Evolutionary conservation across 1,284 basidiomycete species (phyloP).

Genomic region (Gymnopus androsaceus): DNA sequence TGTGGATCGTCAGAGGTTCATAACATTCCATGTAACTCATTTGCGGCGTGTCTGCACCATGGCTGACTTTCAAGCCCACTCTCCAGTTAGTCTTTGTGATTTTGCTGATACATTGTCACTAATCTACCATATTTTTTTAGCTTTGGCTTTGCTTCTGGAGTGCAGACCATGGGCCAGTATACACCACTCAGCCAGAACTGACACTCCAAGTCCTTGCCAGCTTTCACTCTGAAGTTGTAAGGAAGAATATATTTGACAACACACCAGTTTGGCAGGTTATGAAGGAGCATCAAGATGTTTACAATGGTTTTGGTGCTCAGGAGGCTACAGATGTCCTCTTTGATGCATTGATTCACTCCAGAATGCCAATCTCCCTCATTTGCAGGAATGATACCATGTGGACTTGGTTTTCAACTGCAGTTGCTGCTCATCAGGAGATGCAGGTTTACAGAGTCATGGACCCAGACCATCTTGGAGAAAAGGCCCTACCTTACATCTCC

Average conservation of each 20-base stretch:
- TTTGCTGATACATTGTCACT: background rate
- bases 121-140: background rate
- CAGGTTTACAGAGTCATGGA: background rate
- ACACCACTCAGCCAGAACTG: background rate
- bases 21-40: background rate
- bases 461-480: no score
- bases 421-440: background rate
- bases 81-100: background rate
- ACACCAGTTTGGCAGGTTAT: constrained; percentile 9
- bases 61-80: background rate
- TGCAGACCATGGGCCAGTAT: constrained; percentile 1
- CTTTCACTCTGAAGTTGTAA: background rate
- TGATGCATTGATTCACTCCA: constrained; percentile 6
- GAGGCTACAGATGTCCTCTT: constrained; percentile 10
- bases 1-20: constrained; percentile 5
- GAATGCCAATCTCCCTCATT: constrained; percentile 2
- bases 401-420: background rate
- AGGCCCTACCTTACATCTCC: background rate
- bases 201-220: background rate
- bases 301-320: constrained; percentile 16
- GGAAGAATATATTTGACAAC: background rate
- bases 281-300: constrained; percentile 10
- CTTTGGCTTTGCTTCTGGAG: background rate
- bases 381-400: background rate
- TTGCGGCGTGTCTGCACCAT: background rate